These are phyloP conservation scores for Nadsonia commutata DNA, from an alignment of 1,139 yeast species.

Conservation along the genomic window DNA sequence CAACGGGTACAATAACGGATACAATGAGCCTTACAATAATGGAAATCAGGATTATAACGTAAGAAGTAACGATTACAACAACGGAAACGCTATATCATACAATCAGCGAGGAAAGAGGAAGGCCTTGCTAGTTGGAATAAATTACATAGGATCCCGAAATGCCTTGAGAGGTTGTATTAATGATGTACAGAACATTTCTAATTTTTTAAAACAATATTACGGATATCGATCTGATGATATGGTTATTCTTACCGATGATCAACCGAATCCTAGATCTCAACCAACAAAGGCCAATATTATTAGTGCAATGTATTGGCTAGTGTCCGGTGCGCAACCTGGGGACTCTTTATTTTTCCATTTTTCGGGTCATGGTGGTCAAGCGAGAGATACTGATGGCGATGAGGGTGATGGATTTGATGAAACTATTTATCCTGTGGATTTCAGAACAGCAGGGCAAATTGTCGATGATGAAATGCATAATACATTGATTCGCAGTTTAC, in stretches of 20 bases:
- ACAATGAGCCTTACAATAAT: background rate
- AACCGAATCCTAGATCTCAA: conserved; percentile 41
- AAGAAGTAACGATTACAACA: conserved; percentile 16
- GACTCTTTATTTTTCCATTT: conserved; percentile 58
- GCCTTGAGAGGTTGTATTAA: conserved; percentile 78
- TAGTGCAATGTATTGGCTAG: conserved; percentile 87
- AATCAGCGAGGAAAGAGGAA: conserved; percentile 43
- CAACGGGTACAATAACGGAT: background rate
- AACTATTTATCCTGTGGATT: conserved; percentile 84
- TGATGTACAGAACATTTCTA: conserved; percentile 26
- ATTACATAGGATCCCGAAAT: conserved; percentile 62
- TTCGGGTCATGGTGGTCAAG: conserved; percentile 89
- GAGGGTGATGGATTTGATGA: conserved; percentile 87
- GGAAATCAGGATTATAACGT: conserved; percentile 11
- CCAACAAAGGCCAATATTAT: conserved; percentile 72
- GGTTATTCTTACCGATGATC: conserved; percentile 73
- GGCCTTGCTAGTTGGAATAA: conserved; percentile 77
- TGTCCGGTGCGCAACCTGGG: conserved; percentile 68
- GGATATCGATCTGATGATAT: conserved; percentile 71
- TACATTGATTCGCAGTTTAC: conserved; percentile 62
- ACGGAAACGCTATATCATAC: conserved; percentile 13
- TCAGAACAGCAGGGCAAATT: conserved; percentile 55
- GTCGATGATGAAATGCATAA: conserved; percentile 79
- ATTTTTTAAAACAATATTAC: conserved; percentile 29
- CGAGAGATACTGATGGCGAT: conserved; percentile 70